phyloP scores from a whole-genome alignment of 75 land plant species.

The Selaginella tamariscina region DNA sequence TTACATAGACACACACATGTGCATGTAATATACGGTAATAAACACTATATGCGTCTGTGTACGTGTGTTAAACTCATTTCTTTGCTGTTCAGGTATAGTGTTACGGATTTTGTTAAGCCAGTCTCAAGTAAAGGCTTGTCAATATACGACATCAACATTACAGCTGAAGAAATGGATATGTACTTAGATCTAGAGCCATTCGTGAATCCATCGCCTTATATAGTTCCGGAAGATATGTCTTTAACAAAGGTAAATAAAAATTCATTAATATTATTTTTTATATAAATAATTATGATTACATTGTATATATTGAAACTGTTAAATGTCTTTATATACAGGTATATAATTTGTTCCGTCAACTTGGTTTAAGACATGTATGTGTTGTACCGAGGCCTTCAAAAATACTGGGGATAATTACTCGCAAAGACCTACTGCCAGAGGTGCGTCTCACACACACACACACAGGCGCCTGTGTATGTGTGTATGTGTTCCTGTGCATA shows the following conservation, averaged over 20 bases:
- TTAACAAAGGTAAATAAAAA: constrained; percentile 75
- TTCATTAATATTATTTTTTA: too few relatives aligned
- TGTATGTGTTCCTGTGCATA: too few relatives aligned
- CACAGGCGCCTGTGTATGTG: background rate
- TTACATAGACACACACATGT: too few relatives aligned
- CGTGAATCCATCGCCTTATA: constrained; percentile 87
- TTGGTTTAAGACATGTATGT: constrained; percentile 88
- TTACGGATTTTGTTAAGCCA: constrained; percentile 89
- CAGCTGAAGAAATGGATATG: constrained; percentile 80
- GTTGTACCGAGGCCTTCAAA: constrained; percentile 93
- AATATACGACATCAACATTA: constrained; percentile 60
- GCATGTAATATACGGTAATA: background rate
- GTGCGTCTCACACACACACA: constrained; percentile 23
- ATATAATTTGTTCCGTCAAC: constrained; percentile 90
- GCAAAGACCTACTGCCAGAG: constrained; percentile 85
- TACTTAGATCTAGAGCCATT: constrained; percentile 93
- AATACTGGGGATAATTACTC: constrained; percentile 83
- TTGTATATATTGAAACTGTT: background rate
- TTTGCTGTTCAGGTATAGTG: constrained; percentile 46
- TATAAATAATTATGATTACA: background rate
- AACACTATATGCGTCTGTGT: background rate
- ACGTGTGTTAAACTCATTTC: background rate
- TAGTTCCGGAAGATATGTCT: constrained; percentile 98
- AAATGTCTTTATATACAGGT: constrained; percentile 34
- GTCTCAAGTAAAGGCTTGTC: constrained; percentile 83